Base-by-base conservation (phyloP, 441 rosid species). In the Syzygium syzygioides region DNA sequence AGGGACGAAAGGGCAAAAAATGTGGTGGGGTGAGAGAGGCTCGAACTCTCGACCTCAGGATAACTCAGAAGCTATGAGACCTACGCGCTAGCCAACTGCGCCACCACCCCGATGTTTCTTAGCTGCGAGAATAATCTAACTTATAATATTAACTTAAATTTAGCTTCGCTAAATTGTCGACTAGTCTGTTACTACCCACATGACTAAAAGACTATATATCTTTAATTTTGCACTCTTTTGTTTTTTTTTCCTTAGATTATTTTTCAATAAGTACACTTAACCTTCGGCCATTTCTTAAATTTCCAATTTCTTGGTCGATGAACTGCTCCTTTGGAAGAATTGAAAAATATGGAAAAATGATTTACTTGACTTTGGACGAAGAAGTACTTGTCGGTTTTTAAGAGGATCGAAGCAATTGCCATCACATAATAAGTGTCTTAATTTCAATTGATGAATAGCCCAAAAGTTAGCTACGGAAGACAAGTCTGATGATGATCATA, bases 1-100 rank as follows among this genome's bases (percentile, higher is more conserved):
- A 37, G 17, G 80, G 80, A 71, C 50, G 5, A 71, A 71, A 37
- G 3, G 28, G 17, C 17, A 5, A 71, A 71, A 71, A 4, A 7
- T 7, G 48, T 2, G 20, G 41, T 94, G 98, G 96, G 96, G 96
- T 93, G 98, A 94, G 98, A 95, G 97, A 95, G 95, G 95, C 95
- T 95, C 95, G 95, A 97, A 95, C 99, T 95, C 98, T 94, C 96
- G 97, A 98, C 97, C 99, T 95, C 96, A 95, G 95, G 98, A 95
- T 95, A 0, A 71, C 83, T 37, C 83, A 37, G 83, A 85, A 85
- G 87, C 87, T 55, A 85, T 85, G 87, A 85, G 87, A 85, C 66
- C 87, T 56, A 55, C 87, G 87, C 68, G 66, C 87, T 85, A 85
- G 68, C 87, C 87, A 85, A 85, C 87, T 85, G 87, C 68, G 66